phyloP scores from a whole-genome alignment of 2,329 filamentous ascomycete genomes.

The Cordyceps farinosa region DNA sequence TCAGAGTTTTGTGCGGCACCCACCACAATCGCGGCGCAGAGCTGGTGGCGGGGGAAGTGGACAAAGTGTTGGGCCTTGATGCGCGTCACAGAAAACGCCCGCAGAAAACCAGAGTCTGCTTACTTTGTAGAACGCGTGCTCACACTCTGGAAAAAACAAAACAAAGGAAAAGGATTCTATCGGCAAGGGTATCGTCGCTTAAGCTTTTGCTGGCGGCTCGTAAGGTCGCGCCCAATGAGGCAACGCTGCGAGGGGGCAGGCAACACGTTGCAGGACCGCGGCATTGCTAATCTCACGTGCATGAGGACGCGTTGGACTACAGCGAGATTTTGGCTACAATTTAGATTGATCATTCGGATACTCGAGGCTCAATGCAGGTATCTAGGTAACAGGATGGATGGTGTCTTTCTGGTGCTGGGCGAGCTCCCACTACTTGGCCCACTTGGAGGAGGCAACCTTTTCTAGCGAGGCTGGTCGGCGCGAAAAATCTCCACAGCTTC shows the following conservation, averaged over 20 bases:
- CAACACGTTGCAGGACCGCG: neutral
- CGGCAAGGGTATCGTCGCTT: neutral
- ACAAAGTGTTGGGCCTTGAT: conserved; percentile 14
- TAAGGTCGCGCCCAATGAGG: conserved; percentile 7
- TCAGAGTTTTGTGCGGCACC: conserved; percentile 3
- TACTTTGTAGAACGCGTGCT: neutral
- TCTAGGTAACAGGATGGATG: neutral
- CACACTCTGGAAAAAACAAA: neutral
- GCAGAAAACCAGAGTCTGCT: neutral
- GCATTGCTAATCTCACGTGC: conserved; percentile 1
- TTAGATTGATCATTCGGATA: neutral
- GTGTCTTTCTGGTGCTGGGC: neutral
- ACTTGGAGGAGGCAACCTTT: conserved; percentile 4
- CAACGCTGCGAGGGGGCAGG: neutral
- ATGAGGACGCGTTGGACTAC: neutral
- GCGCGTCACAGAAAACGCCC: neutral
- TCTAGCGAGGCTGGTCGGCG: conserved; percentile 9
- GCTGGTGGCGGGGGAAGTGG: conserved; percentile 20
- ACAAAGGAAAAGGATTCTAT: neutral
- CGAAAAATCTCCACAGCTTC: conserved; percentile 16
- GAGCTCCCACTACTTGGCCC: conserved; percentile 1
- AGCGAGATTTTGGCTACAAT: neutral
- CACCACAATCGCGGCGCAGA: conserved; percentile 21
- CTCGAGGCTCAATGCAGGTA: neutral
- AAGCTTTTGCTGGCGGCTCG: conserved; percentile 1